Base-by-base conservation (phyloP, 352 stramenopile species). In the Globisporangium spiculum region DNA sequence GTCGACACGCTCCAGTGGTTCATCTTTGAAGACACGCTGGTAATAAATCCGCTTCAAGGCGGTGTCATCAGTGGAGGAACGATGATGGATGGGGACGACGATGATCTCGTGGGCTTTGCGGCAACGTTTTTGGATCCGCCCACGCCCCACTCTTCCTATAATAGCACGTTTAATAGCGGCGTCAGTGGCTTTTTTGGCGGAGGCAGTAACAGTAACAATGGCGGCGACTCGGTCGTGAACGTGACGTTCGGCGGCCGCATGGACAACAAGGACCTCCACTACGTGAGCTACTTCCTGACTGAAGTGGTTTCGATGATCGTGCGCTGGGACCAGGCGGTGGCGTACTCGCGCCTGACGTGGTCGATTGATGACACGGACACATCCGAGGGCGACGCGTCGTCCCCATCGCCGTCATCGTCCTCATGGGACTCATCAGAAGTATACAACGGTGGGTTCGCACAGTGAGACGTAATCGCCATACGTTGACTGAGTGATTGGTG, bases 1-100 rank as follows among this genome's bases (percentile, higher is more conserved):
- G 77, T 85, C 16, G 80, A 82, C 38, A 85, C 69, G 46, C 65
- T 85, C 6, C 77, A 85, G 74, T 85, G 76, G 75, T 81, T 83
- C 20, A 71, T 70, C 9, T 73, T 73, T 22, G 68, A 73, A 38
- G 63, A 70, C 3, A 46, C 30, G 20, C 32, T 16, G 24, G 10
- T 26, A 10, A 9, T 20, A 52, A 22, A 52, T 24, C 44, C 44
- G 18, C 44, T 52, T 22, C 44, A 52, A 22, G 44, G 38, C 4
- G 5, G 26, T 26, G 41, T 12, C 24, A 12, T 3, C 14, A 34
- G 52, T 32, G 36, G 14, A 38, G 34, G 24, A 26, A 16, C 4
- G 41, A 57, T 78, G 22, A 73, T 78, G 9, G 71, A 73, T 24
- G 74, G 73, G 41, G 69, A 74, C 26, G 65, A 81, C 20, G 72